Conservation (phyloP, 805 yeast species). For the Hanseniaspora nectarophila region DNA sequence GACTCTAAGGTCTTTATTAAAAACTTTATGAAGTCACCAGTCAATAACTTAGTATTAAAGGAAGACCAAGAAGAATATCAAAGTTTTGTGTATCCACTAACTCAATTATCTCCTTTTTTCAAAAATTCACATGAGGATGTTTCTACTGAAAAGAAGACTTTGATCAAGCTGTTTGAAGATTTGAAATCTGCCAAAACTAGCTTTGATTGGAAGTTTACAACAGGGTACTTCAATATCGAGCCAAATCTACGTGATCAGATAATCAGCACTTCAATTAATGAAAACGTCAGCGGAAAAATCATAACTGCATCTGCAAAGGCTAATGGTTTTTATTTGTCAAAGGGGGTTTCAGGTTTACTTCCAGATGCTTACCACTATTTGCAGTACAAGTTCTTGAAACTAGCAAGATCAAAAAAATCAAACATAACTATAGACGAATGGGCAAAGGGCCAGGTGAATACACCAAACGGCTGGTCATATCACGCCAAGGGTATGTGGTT, state of each 20-base stretch:
- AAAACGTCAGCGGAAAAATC: constrained; percentile 44
- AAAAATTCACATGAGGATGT: constrained; percentile 29
- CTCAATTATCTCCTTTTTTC: constrained; percentile 79
- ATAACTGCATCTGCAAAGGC: constrained; percentile 91
- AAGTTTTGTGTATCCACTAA: constrained; percentile 77
- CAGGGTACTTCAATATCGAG: constrained; percentile 90
- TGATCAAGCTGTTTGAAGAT: constrained; percentile 48
- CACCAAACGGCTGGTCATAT: constrained; percentile 85
- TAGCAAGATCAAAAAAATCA: constrained; percentile 32
- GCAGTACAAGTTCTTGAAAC: constrained; percentile 54
- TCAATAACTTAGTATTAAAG: neutral
- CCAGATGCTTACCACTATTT: constrained; percentile 80
- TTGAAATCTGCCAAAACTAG: constrained; percentile 28
- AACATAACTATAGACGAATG: constrained; percentile 62
- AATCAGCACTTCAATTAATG: constrained; percentile 36
- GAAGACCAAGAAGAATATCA: constrained; percentile 25
- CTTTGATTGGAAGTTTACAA: constrained; percentile 76
- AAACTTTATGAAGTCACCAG: constrained; percentile 42
- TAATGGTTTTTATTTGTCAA: constrained; percentile 78
- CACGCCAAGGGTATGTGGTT: constrained; percentile 97
- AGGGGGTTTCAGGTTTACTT: constrained; percentile 66
- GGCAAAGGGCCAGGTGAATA: constrained; percentile 74
- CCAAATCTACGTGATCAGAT: constrained; percentile 55
- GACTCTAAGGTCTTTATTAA: constrained; percentile 46
- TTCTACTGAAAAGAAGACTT: constrained; percentile 73